A percentile compares a stretch with the other conserved stretches of the same genome.
phyloP scores from a whole-genome alignment of 768 basidiomycete species.

The Cyclocybe aegerita region DNA sequence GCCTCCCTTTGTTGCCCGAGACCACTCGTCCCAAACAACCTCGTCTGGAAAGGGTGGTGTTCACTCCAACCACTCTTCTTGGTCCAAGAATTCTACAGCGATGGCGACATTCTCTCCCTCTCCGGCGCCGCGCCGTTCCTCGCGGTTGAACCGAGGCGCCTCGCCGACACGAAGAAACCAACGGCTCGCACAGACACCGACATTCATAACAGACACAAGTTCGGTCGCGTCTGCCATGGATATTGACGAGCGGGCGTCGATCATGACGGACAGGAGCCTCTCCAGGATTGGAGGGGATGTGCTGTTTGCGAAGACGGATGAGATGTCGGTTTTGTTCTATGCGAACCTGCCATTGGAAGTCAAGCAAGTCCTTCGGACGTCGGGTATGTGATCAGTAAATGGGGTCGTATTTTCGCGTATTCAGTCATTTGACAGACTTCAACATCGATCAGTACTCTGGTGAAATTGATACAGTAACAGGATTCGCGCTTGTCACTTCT shows the following conservation, averaged over 20 bases:
- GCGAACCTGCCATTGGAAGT: constrained; percentile 73
- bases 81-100: neutral
- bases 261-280: constrained; percentile 33
- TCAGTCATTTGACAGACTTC: constrained; percentile 48
- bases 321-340: constrained; percentile 66
- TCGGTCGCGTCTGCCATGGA: constrained; percentile 63
- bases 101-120: constrained; percentile 67
- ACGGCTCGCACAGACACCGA: constrained; percentile 43
- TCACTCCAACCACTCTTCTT: no score
- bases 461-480: constrained; percentile 67
- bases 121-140: constrained; percentile 57
- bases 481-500: constrained; percentile 74
- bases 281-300: constrained; percentile 38
- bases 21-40: no score
- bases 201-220: constrained; percentile 33
- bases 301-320: constrained; percentile 72
- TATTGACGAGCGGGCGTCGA: constrained; percentile 52
- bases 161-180: constrained; percentile 28
- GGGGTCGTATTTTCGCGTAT: constrained; percentile 6
- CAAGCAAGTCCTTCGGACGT: constrained; percentile 65
- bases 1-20: no score
- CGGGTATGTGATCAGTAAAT: constrained; percentile 43
- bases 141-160: constrained; percentile 25
- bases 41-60: no score
- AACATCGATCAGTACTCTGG: constrained; percentile 67